Percentiles rank a stretch among this genome's conserved stretches.
These are phyloP conservation scores for Pholiota molesta DNA, from an alignment of 768 basidiomycete species.

Conservation along the genomic window DNA sequence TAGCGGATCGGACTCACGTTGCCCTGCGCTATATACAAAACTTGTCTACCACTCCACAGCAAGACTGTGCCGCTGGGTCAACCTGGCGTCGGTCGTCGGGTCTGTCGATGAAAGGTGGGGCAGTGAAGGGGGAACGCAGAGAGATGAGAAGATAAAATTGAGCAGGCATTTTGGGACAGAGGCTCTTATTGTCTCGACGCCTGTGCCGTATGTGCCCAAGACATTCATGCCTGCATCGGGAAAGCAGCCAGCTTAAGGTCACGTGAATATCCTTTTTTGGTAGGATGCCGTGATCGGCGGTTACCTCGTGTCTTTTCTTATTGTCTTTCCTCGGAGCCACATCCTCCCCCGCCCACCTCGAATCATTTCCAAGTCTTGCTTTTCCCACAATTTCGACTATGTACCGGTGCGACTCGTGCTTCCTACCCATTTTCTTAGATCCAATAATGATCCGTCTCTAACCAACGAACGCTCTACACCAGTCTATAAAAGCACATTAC, in stretches of 20 bases:
- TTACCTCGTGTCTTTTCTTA: constrained; percentile 23
- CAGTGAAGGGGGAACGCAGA: constrained; percentile 14
- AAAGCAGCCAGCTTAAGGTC: constrained; percentile 6
- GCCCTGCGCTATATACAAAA: neutral
- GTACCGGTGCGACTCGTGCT: no score
- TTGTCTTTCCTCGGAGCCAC: constrained; percentile 25
- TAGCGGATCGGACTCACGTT: neutral
- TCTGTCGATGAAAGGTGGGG: constrained; percentile 1
- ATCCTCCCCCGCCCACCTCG: constrained; percentile 9
- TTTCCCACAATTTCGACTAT: neutral
- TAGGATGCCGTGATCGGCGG: constrained; percentile 14
- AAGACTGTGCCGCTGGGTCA: constrained; percentile 3
- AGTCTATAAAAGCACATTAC: neutral
- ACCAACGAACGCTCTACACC: no score
- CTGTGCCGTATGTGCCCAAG: constrained; percentile 16
- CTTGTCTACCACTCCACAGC: neutral
- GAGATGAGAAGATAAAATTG: constrained; percentile 13
- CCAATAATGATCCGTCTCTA: no score
- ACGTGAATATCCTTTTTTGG: constrained; percentile 15
- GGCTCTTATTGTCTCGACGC: constrained; percentile 35
- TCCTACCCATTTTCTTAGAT: no score
- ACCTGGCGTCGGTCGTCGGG: constrained; percentile 1
- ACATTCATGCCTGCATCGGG: neutral
- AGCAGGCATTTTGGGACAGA: constrained; percentile 27
- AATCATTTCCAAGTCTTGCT: constrained; percentile 1